Percentiles rank a stretch among this genome's conserved stretches.
phyloP scores from a whole-genome alignment of 176 grass and related monocot genomes.

The Raddia distichophylla region DNA sequence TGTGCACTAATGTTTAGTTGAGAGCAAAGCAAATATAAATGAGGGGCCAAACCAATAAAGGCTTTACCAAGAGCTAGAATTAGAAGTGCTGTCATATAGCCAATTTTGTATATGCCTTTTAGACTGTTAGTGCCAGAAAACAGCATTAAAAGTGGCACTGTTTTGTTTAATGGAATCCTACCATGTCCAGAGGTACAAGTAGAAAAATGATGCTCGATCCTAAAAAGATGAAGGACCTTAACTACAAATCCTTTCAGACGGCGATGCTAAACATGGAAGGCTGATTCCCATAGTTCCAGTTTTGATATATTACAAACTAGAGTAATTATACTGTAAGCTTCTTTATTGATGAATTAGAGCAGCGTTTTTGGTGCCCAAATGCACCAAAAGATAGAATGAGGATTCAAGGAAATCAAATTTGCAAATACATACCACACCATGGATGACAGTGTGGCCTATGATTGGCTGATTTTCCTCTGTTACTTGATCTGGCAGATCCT shows the following conservation, averaged over 20 bases:
- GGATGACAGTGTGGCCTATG: conserved; percentile 80
- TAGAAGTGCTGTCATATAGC: background rate
- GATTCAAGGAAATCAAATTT: conserved; percentile 13
- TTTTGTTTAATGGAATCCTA: conserved; percentile 19
- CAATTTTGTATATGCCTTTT: background rate
- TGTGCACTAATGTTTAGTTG: background rate
- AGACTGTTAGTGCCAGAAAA: conserved; percentile 4
- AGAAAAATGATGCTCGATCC: background rate
- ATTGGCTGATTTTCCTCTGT: conserved; percentile 76
- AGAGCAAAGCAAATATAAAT: conserved; percentile 1
- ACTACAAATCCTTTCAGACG: background rate
- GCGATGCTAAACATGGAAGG: conserved; percentile 21
- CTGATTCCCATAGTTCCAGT: background rate
- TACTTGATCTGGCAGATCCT: conserved; percentile 70
- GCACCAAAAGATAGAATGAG: background rate
- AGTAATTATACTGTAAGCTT: background rate
- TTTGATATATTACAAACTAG: conserved; percentile 5
- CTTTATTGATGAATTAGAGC: background rate
- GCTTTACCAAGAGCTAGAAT: background rate
- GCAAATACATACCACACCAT: conserved; percentile 69
- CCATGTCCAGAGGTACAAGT: background rate
- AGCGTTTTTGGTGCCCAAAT: background rate
- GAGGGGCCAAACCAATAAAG: background rate
- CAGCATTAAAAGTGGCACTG: background rate
- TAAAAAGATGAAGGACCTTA: background rate